Evolutionary conservation across 768 basidiomycete species (phyloP).

Genomic region (Leucocoprinus leucothites): DNA sequence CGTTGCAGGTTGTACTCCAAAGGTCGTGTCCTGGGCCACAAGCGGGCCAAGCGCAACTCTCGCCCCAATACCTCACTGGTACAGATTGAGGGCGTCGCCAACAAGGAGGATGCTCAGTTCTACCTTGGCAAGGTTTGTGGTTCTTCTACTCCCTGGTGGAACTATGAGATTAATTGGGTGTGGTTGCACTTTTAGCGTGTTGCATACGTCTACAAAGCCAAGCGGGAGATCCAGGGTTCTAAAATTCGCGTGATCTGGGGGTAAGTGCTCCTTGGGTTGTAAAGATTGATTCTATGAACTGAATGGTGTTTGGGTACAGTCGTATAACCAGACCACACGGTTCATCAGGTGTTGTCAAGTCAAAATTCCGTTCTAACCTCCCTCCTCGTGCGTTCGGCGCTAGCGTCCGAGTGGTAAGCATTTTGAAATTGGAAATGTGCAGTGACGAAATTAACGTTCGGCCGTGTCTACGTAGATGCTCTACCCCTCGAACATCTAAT

Average conservation of each 20-base stretch:
- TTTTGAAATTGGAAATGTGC: not conserved
- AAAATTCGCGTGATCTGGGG: conserved; percentile 99
- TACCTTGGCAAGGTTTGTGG: conserved; percentile 96
- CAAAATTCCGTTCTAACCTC: conserved; percentile 94
- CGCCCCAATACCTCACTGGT: conserved; percentile 94
- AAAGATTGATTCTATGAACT: not conserved
- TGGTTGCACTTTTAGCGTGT: conserved; percentile 59
- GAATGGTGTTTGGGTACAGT: conserved; percentile 33
- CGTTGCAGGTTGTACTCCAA: conserved; percentile 83
- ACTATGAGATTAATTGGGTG: conserved; percentile 1
- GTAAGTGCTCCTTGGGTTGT: conserved; percentile 40
- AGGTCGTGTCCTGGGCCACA: conserved; percentile 97
- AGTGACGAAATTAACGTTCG: not conserved
- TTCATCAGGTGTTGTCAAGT: conserved; percentile 91
- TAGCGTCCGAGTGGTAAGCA: conserved; percentile 81
- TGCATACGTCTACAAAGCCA: conserved; percentile 97
- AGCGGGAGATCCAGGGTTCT: conserved; percentile 90
- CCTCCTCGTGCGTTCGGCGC: conserved; percentile 95
- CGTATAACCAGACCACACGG: conserved; percentile 94
- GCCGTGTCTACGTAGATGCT: conserved; percentile 62
- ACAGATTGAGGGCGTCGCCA: conserved; percentile 95
- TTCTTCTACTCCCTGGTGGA: not conserved
- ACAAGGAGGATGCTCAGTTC: conserved; percentile 92
- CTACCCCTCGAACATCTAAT: conserved; percentile 83
- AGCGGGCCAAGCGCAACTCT: conserved; percentile 96